phyloP scores from a whole-genome alignment of 495 filamentous ascomycete species.

The Daldinia grandis region DNA sequence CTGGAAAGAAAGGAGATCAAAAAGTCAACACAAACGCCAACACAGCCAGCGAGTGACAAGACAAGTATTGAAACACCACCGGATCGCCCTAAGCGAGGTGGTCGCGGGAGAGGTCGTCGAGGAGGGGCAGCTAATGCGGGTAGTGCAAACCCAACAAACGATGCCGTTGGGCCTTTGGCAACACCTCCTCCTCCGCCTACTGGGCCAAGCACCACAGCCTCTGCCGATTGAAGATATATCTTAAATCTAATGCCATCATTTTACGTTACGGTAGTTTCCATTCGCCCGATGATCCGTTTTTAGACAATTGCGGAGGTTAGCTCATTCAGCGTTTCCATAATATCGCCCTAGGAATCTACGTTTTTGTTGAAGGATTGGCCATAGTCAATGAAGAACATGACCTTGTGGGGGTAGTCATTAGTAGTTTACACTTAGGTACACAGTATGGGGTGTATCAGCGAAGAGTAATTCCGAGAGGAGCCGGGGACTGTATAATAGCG shows the following conservation, averaged over 20 bases:
- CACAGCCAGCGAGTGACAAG: constrained; percentile 27
- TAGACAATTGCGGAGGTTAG: neutral
- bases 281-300: neutral
- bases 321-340: neutral
- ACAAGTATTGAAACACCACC: constrained; percentile 22
- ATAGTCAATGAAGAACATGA: neutral
- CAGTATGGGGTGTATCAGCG: neutral
- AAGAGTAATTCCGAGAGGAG: neutral
- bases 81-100: constrained; percentile 39
- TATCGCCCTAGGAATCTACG: neutral
- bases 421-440: neutral
- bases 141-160: constrained; percentile 6
- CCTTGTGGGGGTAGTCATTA: neutral
- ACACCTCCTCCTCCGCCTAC: constrained; percentile 5
- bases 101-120: constrained; percentile 33
- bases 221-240: constrained; percentile 14
- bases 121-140: constrained; percentile 24
- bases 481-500: neutral
- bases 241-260: neutral
- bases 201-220: neutral
- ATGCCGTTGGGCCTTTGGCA: constrained; percentile 20
- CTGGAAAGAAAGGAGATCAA: constrained; percentile 76
- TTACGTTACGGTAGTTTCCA: neutral
- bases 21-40: constrained; percentile 26
- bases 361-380: neutral